Evolutionary conservation across 2,329 filamentous ascomycete genomes (phyloP).

Genomic region (Arachnomyces sp.): DNA sequence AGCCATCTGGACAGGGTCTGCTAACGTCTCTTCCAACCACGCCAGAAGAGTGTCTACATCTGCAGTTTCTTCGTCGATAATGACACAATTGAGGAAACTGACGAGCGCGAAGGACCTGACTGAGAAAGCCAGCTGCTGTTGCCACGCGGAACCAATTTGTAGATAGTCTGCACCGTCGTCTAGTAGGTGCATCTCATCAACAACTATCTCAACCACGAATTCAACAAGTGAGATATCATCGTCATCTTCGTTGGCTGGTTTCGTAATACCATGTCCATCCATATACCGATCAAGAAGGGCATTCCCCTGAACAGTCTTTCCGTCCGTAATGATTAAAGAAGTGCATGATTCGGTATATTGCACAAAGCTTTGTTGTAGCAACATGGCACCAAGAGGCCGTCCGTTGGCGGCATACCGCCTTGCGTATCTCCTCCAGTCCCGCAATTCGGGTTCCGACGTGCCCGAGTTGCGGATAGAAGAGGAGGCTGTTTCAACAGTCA

Average conservation of each 20-base stretch:
- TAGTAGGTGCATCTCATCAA: conserved; percentile 76
- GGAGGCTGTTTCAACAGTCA: conserved; percentile 80
- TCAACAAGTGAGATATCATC: conserved; percentile 47
- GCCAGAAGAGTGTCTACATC: conserved; percentile 70
- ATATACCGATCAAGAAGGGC: conserved; percentile 70
- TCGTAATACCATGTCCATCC: conserved; percentile 45
- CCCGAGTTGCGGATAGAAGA: conserved; percentile 81
- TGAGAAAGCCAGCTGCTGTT: conserved; percentile 77
- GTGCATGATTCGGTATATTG: conserved; percentile 72
- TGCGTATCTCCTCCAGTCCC: conserved; percentile 81
- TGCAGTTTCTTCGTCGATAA: conserved; percentile 73
- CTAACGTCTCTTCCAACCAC: conserved; percentile 79
- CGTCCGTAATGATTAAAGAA: conserved; percentile 62
- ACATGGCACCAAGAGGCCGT: conserved; percentile 80
- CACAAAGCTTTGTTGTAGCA: conserved; percentile 83
- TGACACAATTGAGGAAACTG: conserved; percentile 75
- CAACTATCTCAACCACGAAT: conserved; percentile 62
- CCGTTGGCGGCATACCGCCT: conserved; percentile 74
- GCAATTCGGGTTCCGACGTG: conserved; percentile 56
- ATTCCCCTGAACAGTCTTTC: conserved; percentile 50
- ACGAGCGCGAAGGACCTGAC: conserved; percentile 78
- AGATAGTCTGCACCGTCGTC: conserved; percentile 89
- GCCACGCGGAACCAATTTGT: conserved; percentile 73
- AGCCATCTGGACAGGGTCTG: conserved; percentile 73
- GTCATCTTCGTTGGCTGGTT: conserved; percentile 31